Conservation (phyloP, 1,284 basidiomycete species). For the Microbotryum violaceum region DNA sequence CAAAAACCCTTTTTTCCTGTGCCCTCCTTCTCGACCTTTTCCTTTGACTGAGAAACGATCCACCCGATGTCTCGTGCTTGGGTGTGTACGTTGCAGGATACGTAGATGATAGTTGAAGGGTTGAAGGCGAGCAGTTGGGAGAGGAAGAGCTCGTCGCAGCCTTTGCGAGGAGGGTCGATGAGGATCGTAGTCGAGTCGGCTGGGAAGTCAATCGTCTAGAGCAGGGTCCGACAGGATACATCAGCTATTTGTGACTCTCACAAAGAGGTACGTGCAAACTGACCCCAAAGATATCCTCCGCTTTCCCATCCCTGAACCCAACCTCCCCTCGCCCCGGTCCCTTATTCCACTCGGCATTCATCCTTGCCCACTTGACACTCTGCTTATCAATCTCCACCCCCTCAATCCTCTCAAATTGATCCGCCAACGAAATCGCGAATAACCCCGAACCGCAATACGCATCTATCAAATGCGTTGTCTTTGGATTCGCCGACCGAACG, state of each 20-base stretch:
- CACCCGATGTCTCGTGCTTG: slow-evolving; percentile 75
- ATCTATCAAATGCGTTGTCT: slow-evolving; percentile 76
- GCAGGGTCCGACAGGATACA: slow-evolving; percentile 48
- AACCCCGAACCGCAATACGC: slow-evolving; percentile 87
- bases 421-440: slow-evolving; percentile 81
- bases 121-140: slow-evolving; percentile 66
- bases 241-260: slow-evolving; percentile 42
- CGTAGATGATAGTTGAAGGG: slow-evolving; percentile 69
- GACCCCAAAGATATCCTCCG: slow-evolving; percentile 51
- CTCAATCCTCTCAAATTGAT: slow-evolving; percentile 66
- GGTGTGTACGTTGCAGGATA: slow-evolving; percentile 84
- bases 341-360: slow-evolving; percentile 69
- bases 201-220: slow-evolving; percentile 54
- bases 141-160: slow-evolving; percentile 75
- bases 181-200: slow-evolving; percentile 60
- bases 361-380: slow-evolving; percentile 69
- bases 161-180: slow-evolving; percentile 84
- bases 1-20: slow-evolving; percentile 50
- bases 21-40: slow-evolving; percentile 39
- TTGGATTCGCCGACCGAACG: slow-evolving; percentile 49
- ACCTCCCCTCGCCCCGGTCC: slow-evolving; percentile 39
- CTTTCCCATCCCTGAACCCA: slow-evolving; percentile 50
- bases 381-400: slow-evolving; percentile 71
- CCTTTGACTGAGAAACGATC: slow-evolving; percentile 50
- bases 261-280: slow-evolving; percentile 25